Conservation (phyloP, 176 grass and related monocot genomes). For the Oryza australiensis region DNA sequence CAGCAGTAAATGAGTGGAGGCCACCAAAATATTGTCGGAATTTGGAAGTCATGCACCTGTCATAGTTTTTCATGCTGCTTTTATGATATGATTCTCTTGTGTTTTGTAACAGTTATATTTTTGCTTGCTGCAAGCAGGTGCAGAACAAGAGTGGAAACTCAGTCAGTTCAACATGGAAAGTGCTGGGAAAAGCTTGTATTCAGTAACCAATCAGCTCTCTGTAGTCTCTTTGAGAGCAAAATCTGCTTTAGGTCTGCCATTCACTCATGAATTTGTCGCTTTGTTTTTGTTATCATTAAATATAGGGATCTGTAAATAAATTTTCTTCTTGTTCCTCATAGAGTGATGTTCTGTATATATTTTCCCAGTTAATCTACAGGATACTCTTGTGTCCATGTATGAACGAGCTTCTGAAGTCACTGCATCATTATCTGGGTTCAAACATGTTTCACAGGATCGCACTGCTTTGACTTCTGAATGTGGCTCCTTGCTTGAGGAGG, state of each 20-base stretch:
- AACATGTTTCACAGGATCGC: conserved; percentile 72
- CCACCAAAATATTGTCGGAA: not conserved
- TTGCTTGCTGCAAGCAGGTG: conserved; percentile 53
- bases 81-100: conserved; percentile 5
- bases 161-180: conserved; percentile 79
- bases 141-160: conserved; percentile 90
- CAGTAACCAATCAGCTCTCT: conserved; percentile 75
- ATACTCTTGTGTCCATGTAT: conserved; percentile 68
- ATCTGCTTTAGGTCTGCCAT: conserved; percentile 75
- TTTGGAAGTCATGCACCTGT: conserved; percentile 5
- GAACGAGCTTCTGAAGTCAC: conserved; percentile 56
- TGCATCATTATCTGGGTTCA: conserved; percentile 77
- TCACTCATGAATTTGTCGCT: conserved; percentile 4
- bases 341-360: conserved; percentile 43
- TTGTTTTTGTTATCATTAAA: conserved; percentile 33
- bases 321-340: conserved; percentile 3
- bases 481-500: conserved; percentile 96
- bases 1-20: not conserved
- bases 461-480: conserved; percentile 96
- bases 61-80: conserved; percentile 19
- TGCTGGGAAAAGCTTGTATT: conserved; percentile 76
- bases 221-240: conserved; percentile 67
- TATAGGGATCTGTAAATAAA: conserved; percentile 16
- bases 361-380: conserved; percentile 78
- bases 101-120: conserved; percentile 27